Evolutionary conservation across 352 stramenopile species (phyloP), one percentile per base, ranked within the genome.

Genomic region (Phytophthora pluvialis): DNA sequence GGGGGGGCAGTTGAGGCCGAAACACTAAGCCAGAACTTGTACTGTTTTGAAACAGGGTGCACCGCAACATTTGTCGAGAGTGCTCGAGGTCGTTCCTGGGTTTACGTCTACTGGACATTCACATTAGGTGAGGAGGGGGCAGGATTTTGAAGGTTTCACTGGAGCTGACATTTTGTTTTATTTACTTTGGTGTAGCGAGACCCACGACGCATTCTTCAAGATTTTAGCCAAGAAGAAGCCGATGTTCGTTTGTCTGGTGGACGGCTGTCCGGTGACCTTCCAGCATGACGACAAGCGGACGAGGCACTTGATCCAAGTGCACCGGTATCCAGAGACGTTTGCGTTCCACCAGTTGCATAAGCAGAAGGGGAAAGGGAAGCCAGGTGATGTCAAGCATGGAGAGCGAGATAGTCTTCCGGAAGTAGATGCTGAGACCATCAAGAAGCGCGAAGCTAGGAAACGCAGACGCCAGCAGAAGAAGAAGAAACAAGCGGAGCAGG

Each of bases 121-220:
- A 88, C 52, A 67, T 88, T 26, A 77, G 64, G 72, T 80, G 13
- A 40, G 33, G 4, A 26, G 8, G 10, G 11, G 21, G 44, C 3
- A 40, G 8, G 0, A 36, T 6, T 49, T 47, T 39, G 18, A 12
- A n/a, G 25, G 44, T 16, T 57, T 39, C n/a, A 31, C 3, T 7
- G 1, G 12, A 48, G 18, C 8, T 46, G 29, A 28, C 16, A 8
- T 59, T 15, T 26, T 26, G 21, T 38, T 26, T 31, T 53, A 31
- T 40, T 11, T 6, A 44, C 21, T 32, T 35, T 50, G 18, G 21
- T 35, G 29, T 55, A 86, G 80, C 66, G 80, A 89, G 67, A 85
- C 62, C 40, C 80, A 89, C 51, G 80, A 89, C 58, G 75, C 80
- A 46, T 89, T 82, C 50, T 89, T 89, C 69, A 77, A 79, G 47